Evolutionary conservation across 148 eudicot genomes (phyloP), one percentile per base, ranked within the genome.

Genomic region (Oxyria digyna): DNA sequence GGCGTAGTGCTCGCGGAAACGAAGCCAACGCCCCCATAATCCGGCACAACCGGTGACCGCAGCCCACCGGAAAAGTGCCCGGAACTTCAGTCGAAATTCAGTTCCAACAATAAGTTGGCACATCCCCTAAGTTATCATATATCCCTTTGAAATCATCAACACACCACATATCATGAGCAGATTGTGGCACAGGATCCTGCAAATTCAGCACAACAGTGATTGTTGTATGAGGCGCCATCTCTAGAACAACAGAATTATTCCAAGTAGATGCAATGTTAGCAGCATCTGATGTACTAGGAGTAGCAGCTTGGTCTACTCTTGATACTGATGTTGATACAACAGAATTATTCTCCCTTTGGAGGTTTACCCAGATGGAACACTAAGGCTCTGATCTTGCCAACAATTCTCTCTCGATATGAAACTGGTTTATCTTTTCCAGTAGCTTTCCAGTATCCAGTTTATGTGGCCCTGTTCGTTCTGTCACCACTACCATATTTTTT

Each of bases 371-470:
- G 40, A 71, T 92, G 88, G 17, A 92, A 92, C 31, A 93, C 65
- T 50, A 93, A 62, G 13, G 95, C 87, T 67, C 83, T 93, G 0
- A 85, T 76, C 73, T 67, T 83, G 24, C 90, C 98, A 15, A 84
- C 96, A 38, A 67, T 70, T 14, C 76, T 73, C 1, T 73, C 73
- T 2, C 71, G 37, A 48, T 81, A 80, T 26, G 6, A 2, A 26
- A 85, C 74, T 11, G 59, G 6, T 42, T 86, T 82, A 42, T 86
- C 95, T 35, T 74, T 83, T n/a, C 98, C 96, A 0, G 98, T 94
- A 0, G 90, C 74, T 79, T 94, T 94, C 98, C 98, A 90, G 55
- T 52, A 90, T 0, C 98, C 98, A 59, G 13, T 10, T 69, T 73
- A 78, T 41, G 97, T 84, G 23, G 85, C 77, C 42, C 98, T 83